Percentiles rank a stretch among this genome's conserved stretches.
Conservation (phyloP, 352 stramenopile species). For the Globisporangium carolinianum region DNA sequence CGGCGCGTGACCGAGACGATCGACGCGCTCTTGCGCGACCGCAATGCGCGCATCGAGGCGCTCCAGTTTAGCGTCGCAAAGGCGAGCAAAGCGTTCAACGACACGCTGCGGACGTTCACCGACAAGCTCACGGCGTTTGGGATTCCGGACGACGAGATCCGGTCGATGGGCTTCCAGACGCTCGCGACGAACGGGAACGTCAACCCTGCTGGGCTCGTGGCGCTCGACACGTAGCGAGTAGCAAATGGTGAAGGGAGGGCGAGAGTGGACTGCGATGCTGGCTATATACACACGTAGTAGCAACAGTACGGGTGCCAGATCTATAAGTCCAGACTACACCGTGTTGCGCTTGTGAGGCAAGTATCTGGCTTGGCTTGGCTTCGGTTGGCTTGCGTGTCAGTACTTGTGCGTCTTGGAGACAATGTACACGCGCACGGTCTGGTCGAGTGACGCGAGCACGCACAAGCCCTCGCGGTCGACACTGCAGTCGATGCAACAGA, state of each 20-base stretch:
- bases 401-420: constrained; percentile 96
- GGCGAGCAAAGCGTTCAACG: constrained; percentile 74
- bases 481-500: constrained; percentile 10
- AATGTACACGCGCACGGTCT: constrained; percentile 93
- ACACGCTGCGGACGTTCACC: constrained; percentile 64
- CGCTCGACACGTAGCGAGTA: constrained; percentile 18
- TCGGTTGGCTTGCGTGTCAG: constrained; percentile 20
- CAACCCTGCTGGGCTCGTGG: constrained; percentile 66
- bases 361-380: no score
- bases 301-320: no score
- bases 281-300: background rate
- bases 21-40: constrained; percentile 48
- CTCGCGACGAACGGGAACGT: constrained; percentile 48
- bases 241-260: background rate
- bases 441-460: constrained; percentile 90
- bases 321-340: background rate
- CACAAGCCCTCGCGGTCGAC: constrained; percentile 92
- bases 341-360: background rate
- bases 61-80: constrained; percentile 66
- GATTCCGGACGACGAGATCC: constrained; percentile 70
- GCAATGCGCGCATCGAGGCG: constrained; percentile 48
- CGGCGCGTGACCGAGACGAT: constrained; percentile 62
- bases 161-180: constrained; percentile 50
- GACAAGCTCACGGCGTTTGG: constrained; percentile 61
- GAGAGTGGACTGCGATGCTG: no score